These are phyloP conservation scores for Septoria petroselini DNA, from an alignment of 2,329 filamentous ascomycete species.

Conservation along the genomic window DNA sequence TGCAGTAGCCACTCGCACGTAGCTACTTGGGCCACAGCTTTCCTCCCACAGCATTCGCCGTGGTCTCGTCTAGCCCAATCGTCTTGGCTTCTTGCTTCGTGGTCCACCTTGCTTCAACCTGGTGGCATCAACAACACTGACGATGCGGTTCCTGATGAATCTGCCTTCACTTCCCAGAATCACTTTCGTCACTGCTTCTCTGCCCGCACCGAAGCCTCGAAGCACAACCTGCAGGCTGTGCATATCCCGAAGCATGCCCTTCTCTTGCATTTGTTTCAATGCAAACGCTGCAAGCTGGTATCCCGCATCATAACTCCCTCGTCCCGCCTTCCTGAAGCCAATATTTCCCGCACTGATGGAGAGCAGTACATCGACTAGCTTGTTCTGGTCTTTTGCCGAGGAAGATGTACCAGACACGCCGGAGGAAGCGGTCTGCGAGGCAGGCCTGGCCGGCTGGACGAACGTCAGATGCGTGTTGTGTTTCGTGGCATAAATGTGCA, in stretches of 20 bases:
- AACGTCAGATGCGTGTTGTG: conserved; percentile 96
- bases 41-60: not conserved
- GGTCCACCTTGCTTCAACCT: conserved; percentile 94
- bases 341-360: conserved; percentile 81
- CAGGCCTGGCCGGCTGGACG: conserved; percentile 59
- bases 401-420: conserved; percentile 30
- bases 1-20: no score
- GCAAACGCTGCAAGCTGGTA: conserved; percentile 86
- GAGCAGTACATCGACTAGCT: conserved; percentile 63
- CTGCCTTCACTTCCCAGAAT: conserved; percentile 82
- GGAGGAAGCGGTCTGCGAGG: conserved; percentile 30
- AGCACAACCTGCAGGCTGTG: conserved; percentile 73
- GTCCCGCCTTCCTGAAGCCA: conserved; percentile 79
- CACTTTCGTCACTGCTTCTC: conserved; percentile 87
- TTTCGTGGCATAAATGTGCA: conserved; percentile 82
- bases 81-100: conserved; percentile 77
- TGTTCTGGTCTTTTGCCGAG: conserved; percentile 51
- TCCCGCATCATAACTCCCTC: conserved; percentile 82
- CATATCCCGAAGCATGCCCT: conserved; percentile 73
- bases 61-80: conserved; percentile 58
- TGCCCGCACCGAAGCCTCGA: conserved; percentile 78
- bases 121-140: conserved; percentile 78
- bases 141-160: conserved; percentile 69
- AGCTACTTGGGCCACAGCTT: no score
- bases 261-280: conserved; percentile 79